phyloP scores from a whole-genome alignment of 768 basidiomycete species.

The Xanthoconium stramineum region DNA sequence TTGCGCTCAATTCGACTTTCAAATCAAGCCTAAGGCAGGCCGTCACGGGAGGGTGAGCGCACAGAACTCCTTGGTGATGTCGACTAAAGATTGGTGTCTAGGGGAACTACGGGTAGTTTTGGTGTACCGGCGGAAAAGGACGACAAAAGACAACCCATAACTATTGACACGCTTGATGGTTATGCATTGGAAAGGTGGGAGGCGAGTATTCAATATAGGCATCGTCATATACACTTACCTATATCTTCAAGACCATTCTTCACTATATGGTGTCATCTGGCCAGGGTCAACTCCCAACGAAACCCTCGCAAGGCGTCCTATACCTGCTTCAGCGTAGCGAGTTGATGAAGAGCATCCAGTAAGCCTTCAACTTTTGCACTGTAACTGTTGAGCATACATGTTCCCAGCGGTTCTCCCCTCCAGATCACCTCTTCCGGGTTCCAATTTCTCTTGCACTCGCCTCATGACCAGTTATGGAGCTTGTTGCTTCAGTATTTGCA shows the following conservation, averaged over 20 bases:
- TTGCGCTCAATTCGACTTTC: slow-evolving; percentile 71
- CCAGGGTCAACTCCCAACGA: slow-evolving; percentile 67
- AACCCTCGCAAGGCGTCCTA: slow-evolving; percentile 81
- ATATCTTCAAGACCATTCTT: slow-evolving; percentile 70
- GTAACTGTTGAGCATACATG: neutral
- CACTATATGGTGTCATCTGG: slow-evolving; percentile 98
- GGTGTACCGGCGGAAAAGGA: slow-evolving; percentile 71
- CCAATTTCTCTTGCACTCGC: slow-evolving; percentile 92
- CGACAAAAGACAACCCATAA: slow-evolving; percentile 52
- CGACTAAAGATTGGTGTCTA: slow-evolving; percentile 27
- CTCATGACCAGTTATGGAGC: slow-evolving; percentile 95
- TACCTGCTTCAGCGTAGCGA: slow-evolving; percentile 80
- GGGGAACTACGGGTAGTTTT: slow-evolving; percentile 78
- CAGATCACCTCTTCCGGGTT: slow-evolving; percentile 94
- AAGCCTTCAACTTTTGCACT: slow-evolving; percentile 22
- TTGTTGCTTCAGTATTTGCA: slow-evolving; percentile 86
- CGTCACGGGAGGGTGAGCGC: slow-evolving; percentile 77
- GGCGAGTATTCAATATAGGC: slow-evolving; percentile 40
- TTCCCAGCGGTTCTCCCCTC: slow-evolving; percentile 48
- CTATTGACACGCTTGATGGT: slow-evolving; percentile 64
- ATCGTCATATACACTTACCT: neutral
- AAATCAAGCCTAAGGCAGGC: slow-evolving; percentile 79
- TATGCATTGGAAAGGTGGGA: slow-evolving; percentile 92
- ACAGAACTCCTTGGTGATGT: neutral
- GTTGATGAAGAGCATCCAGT: slow-evolving; percentile 78